Conservation (phyloP, 2,329 filamentous ascomycete species). For the Aspergillus felis region DNA sequence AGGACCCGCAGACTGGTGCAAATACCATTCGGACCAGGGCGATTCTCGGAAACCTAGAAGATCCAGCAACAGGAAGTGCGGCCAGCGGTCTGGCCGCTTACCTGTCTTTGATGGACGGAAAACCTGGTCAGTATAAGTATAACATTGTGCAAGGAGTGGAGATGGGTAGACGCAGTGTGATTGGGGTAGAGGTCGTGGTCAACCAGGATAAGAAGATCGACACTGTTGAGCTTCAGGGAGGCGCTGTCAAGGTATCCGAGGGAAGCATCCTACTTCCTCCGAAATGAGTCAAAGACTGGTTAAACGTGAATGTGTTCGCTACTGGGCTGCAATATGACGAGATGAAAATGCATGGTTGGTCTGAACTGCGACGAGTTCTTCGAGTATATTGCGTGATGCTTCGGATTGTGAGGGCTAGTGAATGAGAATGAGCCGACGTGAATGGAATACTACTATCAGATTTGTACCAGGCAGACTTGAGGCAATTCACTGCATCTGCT, state of each 20-base stretch:
- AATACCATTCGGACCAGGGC: conserved; percentile 27
- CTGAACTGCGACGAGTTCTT: neutral
- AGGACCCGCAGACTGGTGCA: conserved; percentile 55
- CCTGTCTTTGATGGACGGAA: conserved; percentile 44
- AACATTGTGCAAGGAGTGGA: conserved; percentile 62
- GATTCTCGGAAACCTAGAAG: conserved; percentile 24
- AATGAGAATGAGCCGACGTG: neutral
- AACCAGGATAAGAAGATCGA: conserved; percentile 24
- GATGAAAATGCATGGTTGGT: neutral
- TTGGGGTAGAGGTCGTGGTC: conserved; percentile 28
- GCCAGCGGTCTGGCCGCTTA: conserved; percentile 55
- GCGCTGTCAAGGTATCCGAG: conserved; percentile 32
- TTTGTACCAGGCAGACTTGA: neutral
- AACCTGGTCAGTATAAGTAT: conserved; percentile 36
- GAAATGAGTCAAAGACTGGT: conserved; percentile 2
- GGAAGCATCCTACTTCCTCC: conserved; percentile 27
- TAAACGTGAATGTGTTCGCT: neutral
- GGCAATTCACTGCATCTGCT: neutral
- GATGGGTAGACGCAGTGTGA: conserved; percentile 53
- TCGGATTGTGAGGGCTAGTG: neutral
- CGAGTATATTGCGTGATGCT: neutral
- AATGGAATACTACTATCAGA: neutral
- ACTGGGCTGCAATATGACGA: neutral
- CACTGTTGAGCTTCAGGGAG: conserved; percentile 30
- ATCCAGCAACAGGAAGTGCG: conserved; percentile 50